Evolutionary conservation across 2,329 filamentous ascomycete genomes (phyloP).

Genomic region (Leptodontidium sp.): DNA sequence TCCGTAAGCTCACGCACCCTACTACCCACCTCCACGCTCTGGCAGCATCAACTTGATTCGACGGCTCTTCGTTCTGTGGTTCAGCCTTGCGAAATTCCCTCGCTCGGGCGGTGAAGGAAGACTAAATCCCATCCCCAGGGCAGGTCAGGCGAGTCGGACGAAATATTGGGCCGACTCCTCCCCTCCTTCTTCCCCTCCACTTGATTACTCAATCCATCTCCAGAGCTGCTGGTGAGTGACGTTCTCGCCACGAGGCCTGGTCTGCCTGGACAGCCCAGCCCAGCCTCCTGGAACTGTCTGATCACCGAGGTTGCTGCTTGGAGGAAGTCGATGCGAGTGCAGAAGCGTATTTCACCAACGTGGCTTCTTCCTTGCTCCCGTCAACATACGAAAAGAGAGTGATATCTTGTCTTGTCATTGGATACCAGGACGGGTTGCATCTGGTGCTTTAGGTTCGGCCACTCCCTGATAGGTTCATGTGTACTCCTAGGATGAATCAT

Average conservation of each 20-base stretch:
- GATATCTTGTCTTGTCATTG: background rate
- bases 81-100: constrained; percentile 39
- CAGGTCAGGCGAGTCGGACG: constrained; percentile 27
- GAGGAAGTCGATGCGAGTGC: constrained; percentile 8
- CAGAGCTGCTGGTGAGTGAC: constrained; percentile 19
- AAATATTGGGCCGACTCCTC: constrained; percentile 35
- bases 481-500: background rate
- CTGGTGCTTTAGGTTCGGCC: background rate
- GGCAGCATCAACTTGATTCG: constrained; percentile 8
- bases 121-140: constrained; percentile 8
- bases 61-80: constrained; percentile 9
- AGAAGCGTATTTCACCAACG: constrained; percentile 24
- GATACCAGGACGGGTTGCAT: background rate
- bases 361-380: constrained; percentile 16
- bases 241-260: constrained; percentile 30
- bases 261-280: constrained; percentile 5
- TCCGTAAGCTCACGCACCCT: constrained; percentile 23
- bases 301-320: background rate
- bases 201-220: background rate
- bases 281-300: background rate
- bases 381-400: background rate
- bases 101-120: constrained; percentile 14
- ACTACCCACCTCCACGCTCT: background rate
- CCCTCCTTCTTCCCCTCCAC: background rate
- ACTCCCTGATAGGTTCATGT: constrained; percentile 5